Percentiles rank a stretch among this genome's conserved stretches.
phyloP scores from a whole-genome alignment of 2,329 filamentous ascomycete species.

The Lachnellula arida region DNA sequence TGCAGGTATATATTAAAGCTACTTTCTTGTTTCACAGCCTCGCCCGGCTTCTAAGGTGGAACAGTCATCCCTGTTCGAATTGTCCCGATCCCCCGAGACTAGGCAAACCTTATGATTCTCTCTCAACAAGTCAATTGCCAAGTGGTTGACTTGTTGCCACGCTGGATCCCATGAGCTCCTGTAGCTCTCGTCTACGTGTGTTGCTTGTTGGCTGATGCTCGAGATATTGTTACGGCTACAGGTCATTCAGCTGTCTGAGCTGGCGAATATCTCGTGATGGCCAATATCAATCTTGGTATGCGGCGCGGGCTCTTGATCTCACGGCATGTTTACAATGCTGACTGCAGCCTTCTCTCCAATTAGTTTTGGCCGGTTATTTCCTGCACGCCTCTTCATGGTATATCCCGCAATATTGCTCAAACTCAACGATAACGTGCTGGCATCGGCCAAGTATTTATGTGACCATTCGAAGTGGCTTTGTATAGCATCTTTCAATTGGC shows the following conservation, averaged over 20 bases:
- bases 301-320: background rate
- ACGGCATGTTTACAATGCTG: background rate
- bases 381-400: slow-evolving; percentile 2
- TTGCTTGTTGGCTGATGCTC: background rate
- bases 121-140: background rate
- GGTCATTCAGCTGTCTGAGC: background rate
- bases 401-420: background rate
- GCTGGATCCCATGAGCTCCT: background rate
- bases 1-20: background rate
- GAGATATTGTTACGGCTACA: background rate
- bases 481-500: background rate
- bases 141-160: background rate
- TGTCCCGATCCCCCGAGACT: background rate
- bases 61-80: background rate
- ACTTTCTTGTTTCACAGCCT: background rate
- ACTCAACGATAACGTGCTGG: background rate
- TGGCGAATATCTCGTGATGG: background rate
- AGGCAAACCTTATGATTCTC: background rate
- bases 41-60: background rate
- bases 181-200: background rate
- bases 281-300: background rate
- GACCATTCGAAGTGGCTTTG: background rate
- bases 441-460: background rate
- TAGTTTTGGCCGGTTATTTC: background rate
- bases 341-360: slow-evolving; percentile 3